phyloP scores from a whole-genome alignment of 2,329 filamentous ascomycete species.

The Plenodomus lindquistii region DNA sequence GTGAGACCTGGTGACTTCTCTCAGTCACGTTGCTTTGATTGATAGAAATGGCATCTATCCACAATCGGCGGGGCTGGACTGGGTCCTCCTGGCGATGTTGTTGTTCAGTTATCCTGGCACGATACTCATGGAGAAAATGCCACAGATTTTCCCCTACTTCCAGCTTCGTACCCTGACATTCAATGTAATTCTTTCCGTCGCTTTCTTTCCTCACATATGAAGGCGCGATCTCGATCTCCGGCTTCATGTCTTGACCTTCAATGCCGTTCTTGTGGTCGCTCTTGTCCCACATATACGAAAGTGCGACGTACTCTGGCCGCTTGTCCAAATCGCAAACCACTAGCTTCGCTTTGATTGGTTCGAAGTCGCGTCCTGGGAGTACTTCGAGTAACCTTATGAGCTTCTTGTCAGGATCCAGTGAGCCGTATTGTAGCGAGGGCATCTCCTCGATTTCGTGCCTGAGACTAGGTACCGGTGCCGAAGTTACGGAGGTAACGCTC shows the following conservation, averaged over 20 bases:
- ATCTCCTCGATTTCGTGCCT: background rate
- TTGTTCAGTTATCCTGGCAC: constrained; percentile 4
- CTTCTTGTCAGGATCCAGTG: constrained; percentile 8
- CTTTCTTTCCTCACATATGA: too few relatives aligned
- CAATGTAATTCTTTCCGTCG: constrained; percentile 2
- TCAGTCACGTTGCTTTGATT: constrained; percentile 15
- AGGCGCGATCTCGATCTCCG: too few relatives aligned
- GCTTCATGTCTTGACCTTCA: constrained; percentile 11
- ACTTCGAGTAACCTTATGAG: constrained; percentile 11
- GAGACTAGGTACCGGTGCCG: background rate
- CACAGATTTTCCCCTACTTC: constrained; percentile 14
- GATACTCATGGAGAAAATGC: constrained; percentile 17
- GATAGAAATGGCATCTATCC: constrained; percentile 20
- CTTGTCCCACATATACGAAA: constrained; percentile 23
- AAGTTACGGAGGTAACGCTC: background rate
- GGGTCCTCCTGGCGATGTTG: constrained; percentile 7
- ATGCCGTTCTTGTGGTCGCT: constrained; percentile 5
- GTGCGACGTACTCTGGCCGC: constrained; percentile 12
- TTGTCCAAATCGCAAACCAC: constrained; percentile 11
- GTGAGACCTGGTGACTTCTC: constrained; percentile 12
- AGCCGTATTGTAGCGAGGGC: constrained; percentile 6
- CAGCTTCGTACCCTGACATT: constrained; percentile 9
- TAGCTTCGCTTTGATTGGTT: constrained; percentile 4
- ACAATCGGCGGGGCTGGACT: background rate
- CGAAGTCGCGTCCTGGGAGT: constrained; percentile 4